Base-by-base conservation (phyloP, 768 basidiomycete species). In the Podaxis rugospora region DNA sequence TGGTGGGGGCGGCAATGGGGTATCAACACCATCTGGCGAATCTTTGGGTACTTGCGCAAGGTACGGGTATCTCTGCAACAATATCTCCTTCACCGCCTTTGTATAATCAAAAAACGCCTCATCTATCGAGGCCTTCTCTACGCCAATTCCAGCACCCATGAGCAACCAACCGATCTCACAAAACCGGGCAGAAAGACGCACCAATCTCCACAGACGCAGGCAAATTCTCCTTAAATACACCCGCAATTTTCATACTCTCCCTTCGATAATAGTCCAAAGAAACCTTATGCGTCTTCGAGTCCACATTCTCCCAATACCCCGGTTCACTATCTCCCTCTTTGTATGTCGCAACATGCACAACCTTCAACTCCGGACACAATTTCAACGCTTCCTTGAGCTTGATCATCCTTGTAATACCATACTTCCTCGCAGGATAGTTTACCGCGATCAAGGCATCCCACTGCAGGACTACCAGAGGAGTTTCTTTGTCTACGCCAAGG, bases 61-160 rank as follows among this genome's bases (percentile, higher is more conserved):
- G 69, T 92, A 79, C 0, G 95, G 92, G 68, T 89, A 93, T 44
- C 85, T 78, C 52, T 83, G 79, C 2, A 98, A 75, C 1, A 99
- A 73, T 49, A 83, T 76, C 59, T 88, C 83, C 39, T 92, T 86
- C n/a, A 93, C 86, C 36, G 89, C 88, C 7, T 80, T 80, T 2
- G 94, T 92, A 59, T 98, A 83, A 71, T 98, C 96, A 59, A 98
- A 85, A 72, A 95, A 99, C 0, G 93, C 94, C 69, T 99, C 97
- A 68, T 98, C 97, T 37, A 98, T 97, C 0, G 93, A 96, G 23
- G 97, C 97, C 71, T 95, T 97, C 74, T 99, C 96, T 95, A 57
- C 5, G 35, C n/a, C 37, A 36, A 10, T 46, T 14, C 7, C 27
- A 13, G 39, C 21, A 49, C 7, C 28, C 51, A 39, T 57, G 39